These are phyloP conservation scores for Leccinum variicolor DNA, from an alignment of 768 basidiomycete genomes.

Conservation along the genomic window DNA sequence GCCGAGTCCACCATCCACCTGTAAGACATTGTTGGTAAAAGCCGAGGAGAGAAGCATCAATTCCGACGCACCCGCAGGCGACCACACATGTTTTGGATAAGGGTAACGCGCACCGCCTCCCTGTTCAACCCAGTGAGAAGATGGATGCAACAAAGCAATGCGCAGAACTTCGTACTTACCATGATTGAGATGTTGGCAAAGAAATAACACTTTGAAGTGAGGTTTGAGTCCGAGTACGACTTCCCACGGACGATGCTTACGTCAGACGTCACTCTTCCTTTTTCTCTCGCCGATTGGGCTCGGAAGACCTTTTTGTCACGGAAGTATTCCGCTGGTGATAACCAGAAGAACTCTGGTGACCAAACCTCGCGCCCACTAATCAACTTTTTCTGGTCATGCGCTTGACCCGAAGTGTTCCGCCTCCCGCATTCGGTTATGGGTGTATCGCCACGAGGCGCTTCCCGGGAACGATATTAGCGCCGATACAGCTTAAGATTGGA, in stretches of 20 bases:
- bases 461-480: neutral
- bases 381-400: neutral
- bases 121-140: conserved; percentile 34
- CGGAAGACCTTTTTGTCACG: neutral
- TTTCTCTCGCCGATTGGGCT: neutral
- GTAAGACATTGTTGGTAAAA: neutral
- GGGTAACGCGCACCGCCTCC: conserved; percentile 87
- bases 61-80: conserved; percentile 68
- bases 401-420: neutral
- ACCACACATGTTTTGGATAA: conserved; percentile 94
- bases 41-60: neutral
- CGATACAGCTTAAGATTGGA: conserved; percentile 5
- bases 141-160: neutral
- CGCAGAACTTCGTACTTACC: conserved; percentile 1
- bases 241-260: neutral
- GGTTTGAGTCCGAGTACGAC: too few relatives aligned
- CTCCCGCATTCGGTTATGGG: conserved; percentile 5
- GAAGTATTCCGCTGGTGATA: conserved; percentile 11
- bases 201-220: too few relatives aligned
- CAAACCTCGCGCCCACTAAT: neutral
- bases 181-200: neutral
- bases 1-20: conserved; percentile 97
- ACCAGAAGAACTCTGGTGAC: neutral
- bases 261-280: neutral
- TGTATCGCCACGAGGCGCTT: conserved; percentile 1